phyloP scores from a whole-genome alignment of 2,329 filamentous ascomycete species.

The Endothia cerciana region DNA sequence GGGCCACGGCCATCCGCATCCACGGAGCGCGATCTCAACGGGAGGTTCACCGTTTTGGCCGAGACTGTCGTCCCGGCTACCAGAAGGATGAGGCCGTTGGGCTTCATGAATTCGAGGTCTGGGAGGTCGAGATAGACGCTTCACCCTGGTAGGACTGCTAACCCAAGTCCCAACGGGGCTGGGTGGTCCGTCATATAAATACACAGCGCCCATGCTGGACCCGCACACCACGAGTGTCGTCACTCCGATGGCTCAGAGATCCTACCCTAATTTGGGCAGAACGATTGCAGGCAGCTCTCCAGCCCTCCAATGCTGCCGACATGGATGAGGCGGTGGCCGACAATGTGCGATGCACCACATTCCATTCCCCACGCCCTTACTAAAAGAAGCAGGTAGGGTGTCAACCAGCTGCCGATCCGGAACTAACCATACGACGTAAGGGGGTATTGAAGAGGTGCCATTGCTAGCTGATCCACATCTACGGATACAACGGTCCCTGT shows the following conservation, averaged over 20 bases:
- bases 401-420: neutral
- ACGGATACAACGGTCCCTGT: neutral
- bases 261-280: neutral
- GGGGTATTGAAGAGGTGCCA: neutral
- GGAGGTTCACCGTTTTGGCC: constrained; percentile 14
- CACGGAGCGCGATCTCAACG: constrained; percentile 14
- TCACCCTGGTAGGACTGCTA: neutral
- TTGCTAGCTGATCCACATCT: neutral
- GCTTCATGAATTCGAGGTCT: constrained; percentile 4
- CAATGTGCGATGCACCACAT: neutral
- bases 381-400: neutral
- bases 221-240: neutral
- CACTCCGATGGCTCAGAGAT: neutral
- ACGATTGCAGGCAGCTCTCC: neutral
- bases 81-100: neutral
- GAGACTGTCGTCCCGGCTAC: constrained; percentile 10
- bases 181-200: neutral
- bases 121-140: neutral
- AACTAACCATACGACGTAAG: neutral
- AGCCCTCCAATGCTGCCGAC: neutral
- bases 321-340: neutral
- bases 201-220: neutral
- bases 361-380: neutral
- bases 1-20: neutral
- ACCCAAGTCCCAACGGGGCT: neutral